Evolutionary conservation across 73 alveolate genomes (phyloP).

Genomic region (Symbiodinium natans): DNA sequence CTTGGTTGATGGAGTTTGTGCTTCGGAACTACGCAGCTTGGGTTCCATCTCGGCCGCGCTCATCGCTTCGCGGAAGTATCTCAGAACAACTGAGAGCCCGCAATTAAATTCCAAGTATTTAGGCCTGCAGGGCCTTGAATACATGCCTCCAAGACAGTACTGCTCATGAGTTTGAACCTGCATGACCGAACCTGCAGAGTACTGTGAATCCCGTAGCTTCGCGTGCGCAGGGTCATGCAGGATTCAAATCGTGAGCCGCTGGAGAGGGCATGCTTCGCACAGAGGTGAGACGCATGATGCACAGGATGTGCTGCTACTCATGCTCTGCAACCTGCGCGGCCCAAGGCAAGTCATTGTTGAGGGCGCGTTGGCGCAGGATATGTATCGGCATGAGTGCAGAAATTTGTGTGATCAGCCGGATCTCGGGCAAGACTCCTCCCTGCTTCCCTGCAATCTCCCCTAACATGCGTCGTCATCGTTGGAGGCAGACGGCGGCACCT

Average conservation of each 20-base stretch:
- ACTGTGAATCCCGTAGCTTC: neutral
- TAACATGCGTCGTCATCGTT: neutral
- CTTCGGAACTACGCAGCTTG: neutral
- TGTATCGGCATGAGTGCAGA: neutral
- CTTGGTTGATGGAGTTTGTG: neutral
- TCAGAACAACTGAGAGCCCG: neutral
- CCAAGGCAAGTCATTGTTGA: neutral
- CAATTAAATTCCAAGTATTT: neutral
- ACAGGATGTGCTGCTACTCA: too few relatives aligned
- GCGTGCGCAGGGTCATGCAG: neutral
- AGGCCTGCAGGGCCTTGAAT: too few relatives aligned
- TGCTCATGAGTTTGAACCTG: too few relatives aligned
- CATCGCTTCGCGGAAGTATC: neutral
- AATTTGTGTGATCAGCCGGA: too few relatives aligned
- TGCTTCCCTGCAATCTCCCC: too few relatives aligned
- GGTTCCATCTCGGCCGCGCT: neutral
- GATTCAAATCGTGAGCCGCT: neutral
- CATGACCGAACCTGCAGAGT: neutral
- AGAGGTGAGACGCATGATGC: neutral
- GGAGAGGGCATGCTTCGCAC: too few relatives aligned
- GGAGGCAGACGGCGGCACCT: neutral
- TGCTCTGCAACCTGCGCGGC: neutral
- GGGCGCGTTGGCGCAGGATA: neutral
- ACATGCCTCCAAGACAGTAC: too few relatives aligned
- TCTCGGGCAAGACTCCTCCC: too few relatives aligned